Evolutionary conservation across 2,329 filamentous ascomycete species (phyloP).

Genomic region (Lasiodiplodia hormozganensis): DNA sequence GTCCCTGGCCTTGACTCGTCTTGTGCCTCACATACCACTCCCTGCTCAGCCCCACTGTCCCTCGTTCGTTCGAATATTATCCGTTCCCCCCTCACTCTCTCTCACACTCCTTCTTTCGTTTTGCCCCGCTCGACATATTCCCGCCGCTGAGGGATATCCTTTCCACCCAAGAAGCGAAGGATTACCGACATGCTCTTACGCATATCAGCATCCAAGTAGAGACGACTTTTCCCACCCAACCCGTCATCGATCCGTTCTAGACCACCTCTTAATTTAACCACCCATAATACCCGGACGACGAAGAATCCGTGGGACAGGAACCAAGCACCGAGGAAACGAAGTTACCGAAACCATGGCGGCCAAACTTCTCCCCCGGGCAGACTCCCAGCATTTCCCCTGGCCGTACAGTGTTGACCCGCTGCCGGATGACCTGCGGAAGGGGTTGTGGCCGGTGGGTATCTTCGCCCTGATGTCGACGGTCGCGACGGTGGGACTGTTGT

Average conservation of each 20-base stretch:
- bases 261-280: neutral
- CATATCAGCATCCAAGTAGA: neutral
- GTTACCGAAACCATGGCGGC: neutral
- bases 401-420: conserved; percentile 44
- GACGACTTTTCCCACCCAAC: neutral
- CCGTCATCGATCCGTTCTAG: neutral
- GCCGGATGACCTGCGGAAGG: conserved; percentile 41
- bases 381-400: conserved; percentile 33
- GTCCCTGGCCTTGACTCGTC: conserved; percentile 17
- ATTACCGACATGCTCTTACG: conserved; percentile 4
- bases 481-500: conserved; percentile 52
- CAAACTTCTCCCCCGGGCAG: neutral
- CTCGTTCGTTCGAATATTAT: neutral
- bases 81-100: neutral
- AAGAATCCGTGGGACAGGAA: neutral
- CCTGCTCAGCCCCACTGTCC: conserved; percentile 4
- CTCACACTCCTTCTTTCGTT: neutral
- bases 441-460: conserved; percentile 55
- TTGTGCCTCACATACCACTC: conserved; percentile 12
- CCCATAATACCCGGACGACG: neutral
- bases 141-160: neutral
- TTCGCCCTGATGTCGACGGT: conserved; percentile 57
- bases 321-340: neutral
- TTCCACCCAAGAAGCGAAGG: neutral
- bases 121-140: neutral